These are phyloP conservation scores for Yamadazyma epiphylla DNA, from an alignment of 1,139 yeast genomes.

Conservation along the genomic window DNA sequence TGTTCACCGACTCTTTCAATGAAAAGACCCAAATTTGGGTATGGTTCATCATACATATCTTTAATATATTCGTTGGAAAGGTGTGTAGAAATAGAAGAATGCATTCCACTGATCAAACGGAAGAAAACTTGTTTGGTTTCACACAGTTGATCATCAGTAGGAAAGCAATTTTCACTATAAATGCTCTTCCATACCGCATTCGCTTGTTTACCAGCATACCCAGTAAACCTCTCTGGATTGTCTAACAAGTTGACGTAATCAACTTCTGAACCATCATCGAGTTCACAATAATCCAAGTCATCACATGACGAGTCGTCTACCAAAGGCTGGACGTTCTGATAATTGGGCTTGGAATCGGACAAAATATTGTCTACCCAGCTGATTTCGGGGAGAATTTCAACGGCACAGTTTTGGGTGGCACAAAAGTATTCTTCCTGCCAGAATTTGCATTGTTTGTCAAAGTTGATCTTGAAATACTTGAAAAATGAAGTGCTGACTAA, in stretches of 20 bases:
- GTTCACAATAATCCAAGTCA: slow-evolving; percentile 53
- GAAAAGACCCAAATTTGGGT: slow-evolving; percentile 76
- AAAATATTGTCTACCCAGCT: slow-evolving; percentile 69
- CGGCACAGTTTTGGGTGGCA: slow-evolving; percentile 91
- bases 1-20: slow-evolving; percentile 86
- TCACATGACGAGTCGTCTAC: slow-evolving; percentile 19
- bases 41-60: slow-evolving; percentile 76
- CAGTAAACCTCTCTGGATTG: slow-evolving; percentile 95
- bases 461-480: slow-evolving; percentile 80
- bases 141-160: slow-evolving; percentile 44
- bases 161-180: slow-evolving; percentile 85
- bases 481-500: slow-evolving; percentile 73
- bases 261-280: slow-evolving; percentile 58
- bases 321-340: slow-evolving; percentile 46
- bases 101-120: slow-evolving; percentile 88
- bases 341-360: slow-evolving; percentile 62
- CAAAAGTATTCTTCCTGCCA: slow-evolving; percentile 85
- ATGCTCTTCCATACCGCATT: slow-evolving; percentile 91
- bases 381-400: slow-evolving; percentile 58
- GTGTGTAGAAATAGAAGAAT: slow-evolving; percentile 93
- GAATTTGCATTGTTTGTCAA: slow-evolving; percentile 85
- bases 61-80: slow-evolving; percentile 83
- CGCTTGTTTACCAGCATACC: slow-evolving; percentile 91
- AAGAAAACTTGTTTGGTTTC: slow-evolving; percentile 84
- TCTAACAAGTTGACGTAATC: slow-evolving; percentile 83